Conservation (phyloP, 1,284 basidiomycete species). For the Apiotrichum mycotoxinovorans region DNA sequence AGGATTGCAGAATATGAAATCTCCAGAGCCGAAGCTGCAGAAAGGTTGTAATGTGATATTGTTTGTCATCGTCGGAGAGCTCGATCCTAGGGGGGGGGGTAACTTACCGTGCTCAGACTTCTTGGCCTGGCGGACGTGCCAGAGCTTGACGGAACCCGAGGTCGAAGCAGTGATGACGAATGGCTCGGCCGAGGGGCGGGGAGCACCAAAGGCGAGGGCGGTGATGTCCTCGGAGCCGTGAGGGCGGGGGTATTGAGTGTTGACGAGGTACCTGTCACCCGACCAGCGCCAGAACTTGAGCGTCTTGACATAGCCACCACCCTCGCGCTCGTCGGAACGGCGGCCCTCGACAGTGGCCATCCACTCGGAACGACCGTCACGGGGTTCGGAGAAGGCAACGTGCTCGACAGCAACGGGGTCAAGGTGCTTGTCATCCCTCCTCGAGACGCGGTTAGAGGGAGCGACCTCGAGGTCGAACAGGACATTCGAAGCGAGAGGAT, state of each 20-base stretch:
- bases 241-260: slow-evolving; percentile 86
- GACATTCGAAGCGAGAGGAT: slow-evolving; percentile 66
- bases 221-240: slow-evolving; percentile 69
- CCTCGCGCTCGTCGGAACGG: slow-evolving; percentile 59
- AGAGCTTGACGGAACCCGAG: slow-evolving; percentile 51
- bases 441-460: slow-evolving; percentile 86
- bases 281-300: slow-evolving; percentile 78
- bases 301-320: slow-evolving; percentile 62
- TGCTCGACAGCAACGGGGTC: slow-evolving; percentile 74
- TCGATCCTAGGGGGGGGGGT: background rate
- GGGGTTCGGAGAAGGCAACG: slow-evolving; percentile 60
- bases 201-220: slow-evolving; percentile 61
- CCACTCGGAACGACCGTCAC: slow-evolving; percentile 61
- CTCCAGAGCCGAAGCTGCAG: slow-evolving; percentile 38
- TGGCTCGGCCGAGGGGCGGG: slow-evolving; percentile 28
- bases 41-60: slow-evolving; percentile 47
- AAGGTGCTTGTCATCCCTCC: slow-evolving; percentile 72
- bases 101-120: slow-evolving; percentile 45
- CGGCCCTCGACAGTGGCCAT: slow-evolving; percentile 87
- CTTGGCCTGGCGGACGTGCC: slow-evolving; percentile 47
- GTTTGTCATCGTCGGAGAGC: slow-evolving; percentile 41
- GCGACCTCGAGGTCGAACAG: slow-evolving; percentile 87
- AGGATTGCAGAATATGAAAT: slow-evolving; percentile 51
- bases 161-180: slow-evolving; percentile 49
- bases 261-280: slow-evolving; percentile 56